Evolutionary conservation across 2,329 filamentous ascomycete species (phyloP), one percentile per base, ranked within the genome.

Genomic region (Microcyclospora pomicola): DNA sequence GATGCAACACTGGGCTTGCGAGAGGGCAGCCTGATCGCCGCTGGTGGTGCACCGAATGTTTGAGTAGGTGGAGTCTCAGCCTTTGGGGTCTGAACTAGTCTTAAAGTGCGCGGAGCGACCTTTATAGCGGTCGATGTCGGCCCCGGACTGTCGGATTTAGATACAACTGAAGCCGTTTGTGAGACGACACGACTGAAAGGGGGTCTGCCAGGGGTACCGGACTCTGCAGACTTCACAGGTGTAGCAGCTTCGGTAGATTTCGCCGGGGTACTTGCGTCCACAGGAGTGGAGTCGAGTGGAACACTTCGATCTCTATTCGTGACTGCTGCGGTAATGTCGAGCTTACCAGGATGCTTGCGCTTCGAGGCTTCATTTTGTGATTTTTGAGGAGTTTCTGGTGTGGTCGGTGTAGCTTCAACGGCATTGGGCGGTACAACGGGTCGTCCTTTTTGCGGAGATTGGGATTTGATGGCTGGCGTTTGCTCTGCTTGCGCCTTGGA

Each of bases 31-130:
- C 64, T 64, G 14, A 58, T 60, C 6, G 42, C 19, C 7, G 44
- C 42, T 14, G 52, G 42, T 6, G 65, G 48, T 24, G 62, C 54
- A 12, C 60, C 43, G 36, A 62, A 52, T 24, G 56, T 52, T 13
- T 53, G 47, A 28, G 38, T 35, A n/a, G 68, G 62, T 2, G 73
- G 67, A 1, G 60, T 57, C 49, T 83, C 80, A 1, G 67, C 59
- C 54, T 75, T 83, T 1, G 77, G 72, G 0, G 75, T 77, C 14
- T 77, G 66, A n/a, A 82, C 66, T 6, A 86, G 68, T n/a, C 80
- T 71, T 28, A 86, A 58, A 1, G 78, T 82, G 52, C 80, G 79
- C 0, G 78, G 72, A 1, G 63, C 70, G 4, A 65, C 61, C 35
- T 61, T 62, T 42, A 62, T 60, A 15, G 62, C 52, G 4, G 65